Evolutionary conservation across 1,284 basidiomycete genomes (phyloP).

Genomic region (Macrocybe sp.): DNA sequence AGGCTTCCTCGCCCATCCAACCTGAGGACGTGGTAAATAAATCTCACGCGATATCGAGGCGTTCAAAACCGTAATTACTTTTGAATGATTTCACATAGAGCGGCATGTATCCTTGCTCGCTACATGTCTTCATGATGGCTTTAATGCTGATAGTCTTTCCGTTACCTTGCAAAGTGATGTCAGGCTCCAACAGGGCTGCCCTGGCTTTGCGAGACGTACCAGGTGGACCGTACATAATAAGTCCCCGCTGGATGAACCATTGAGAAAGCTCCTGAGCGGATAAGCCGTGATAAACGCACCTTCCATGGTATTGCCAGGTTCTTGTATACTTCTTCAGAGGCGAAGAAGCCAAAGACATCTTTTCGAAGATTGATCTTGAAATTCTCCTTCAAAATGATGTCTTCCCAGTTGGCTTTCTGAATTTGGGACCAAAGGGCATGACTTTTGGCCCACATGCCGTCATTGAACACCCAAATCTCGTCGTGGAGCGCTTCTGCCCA

Average conservation of each 20-base stretch:
- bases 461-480: conserved; percentile 75
- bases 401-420: conserved; percentile 70
- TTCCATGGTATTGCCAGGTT: conserved; percentile 79
- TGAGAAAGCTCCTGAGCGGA: neutral
- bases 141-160: conserved; percentile 84
- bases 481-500: conserved; percentile 52
- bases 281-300: conserved; percentile 29
- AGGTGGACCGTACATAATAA: conserved; percentile 72
- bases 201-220: conserved; percentile 30
- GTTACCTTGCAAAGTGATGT: conserved; percentile 48
- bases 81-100: conserved; percentile 78
- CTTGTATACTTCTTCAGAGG: conserved; percentile 65
- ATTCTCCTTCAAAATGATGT: conserved; percentile 68
- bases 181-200: neutral
- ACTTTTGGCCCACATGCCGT: conserved; percentile 64
- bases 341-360: conserved; percentile 76
- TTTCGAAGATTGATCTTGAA: conserved; percentile 66
- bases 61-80: conserved; percentile 28
- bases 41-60: neutral
- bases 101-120: conserved; percentile 52
- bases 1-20: conserved; percentile 59
- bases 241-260: conserved; percentile 45
- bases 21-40: conserved; percentile 28
- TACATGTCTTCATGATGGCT: conserved; percentile 65
- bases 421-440: conserved; percentile 60